A percentile compares a stretch with the other conserved stretches of the same genome.
Evolutionary conservation across 139 green algal species (phyloP).

Genomic region (Desmodesmus armatus): DNA sequence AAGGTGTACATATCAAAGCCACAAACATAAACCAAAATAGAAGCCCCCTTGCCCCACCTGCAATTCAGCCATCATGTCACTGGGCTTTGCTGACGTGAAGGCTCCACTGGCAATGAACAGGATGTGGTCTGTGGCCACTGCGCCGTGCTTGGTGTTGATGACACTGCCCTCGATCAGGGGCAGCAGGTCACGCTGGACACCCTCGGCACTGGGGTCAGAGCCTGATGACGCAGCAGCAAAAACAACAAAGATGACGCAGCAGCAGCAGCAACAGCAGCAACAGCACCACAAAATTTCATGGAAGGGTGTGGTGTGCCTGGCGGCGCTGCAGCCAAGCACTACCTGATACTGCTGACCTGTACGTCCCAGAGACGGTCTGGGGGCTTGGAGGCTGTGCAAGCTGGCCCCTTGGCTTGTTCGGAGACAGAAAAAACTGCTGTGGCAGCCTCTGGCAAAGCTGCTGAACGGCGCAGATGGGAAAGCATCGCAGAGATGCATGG

Average conservation of each 20-base stretch:
- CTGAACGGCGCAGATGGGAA: background rate
- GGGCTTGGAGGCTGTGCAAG: too few species aligned
- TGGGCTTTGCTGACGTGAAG: conserved; percentile 93
- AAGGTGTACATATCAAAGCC: background rate
- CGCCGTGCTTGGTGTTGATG: conserved; percentile 91
- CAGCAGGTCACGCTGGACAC: conserved; percentile 97
- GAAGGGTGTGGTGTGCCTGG: background rate
- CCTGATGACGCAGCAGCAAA: conserved; percentile 23
- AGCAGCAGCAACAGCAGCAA: background rate
- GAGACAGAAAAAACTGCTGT: too few species aligned
- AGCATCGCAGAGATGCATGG: background rate
- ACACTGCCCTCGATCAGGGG: conserved; percentile 93
- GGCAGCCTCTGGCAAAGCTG: too few species aligned
- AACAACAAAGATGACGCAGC: background rate
- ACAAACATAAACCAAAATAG: too few species aligned
- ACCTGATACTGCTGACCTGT: too few species aligned
- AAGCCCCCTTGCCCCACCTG: conserved; percentile 50
- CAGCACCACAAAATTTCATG: background rate
- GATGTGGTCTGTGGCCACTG: conserved; percentile 96
- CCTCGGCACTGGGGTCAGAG: conserved; percentile 64
- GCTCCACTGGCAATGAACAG: conserved; percentile 96
- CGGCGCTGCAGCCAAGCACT: too few species aligned
- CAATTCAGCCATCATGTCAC: conserved; percentile 71
- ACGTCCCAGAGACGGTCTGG: too few species aligned
- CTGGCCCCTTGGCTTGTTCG: too few species aligned